Evolutionary conservation across 2,329 filamentous ascomycete genomes (phyloP), one percentile per base, ranked within the genome.

Genomic region (Plenodomus biglobosus): DNA sequence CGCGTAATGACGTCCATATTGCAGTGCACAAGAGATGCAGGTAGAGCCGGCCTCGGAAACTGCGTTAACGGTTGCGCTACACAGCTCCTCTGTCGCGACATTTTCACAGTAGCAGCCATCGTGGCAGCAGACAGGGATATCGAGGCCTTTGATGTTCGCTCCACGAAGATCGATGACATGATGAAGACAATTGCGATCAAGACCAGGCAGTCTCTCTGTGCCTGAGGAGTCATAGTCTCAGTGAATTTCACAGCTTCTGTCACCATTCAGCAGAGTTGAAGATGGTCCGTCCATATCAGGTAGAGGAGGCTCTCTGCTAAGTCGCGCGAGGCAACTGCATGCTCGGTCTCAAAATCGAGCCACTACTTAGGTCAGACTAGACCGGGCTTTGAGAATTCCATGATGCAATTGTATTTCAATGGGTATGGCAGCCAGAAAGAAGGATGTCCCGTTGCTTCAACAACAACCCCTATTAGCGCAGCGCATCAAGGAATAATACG

Each of bases 261-360:
- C n/a, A n/a, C n/a, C n/a, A n/a, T n/a, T n/a, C n/a, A n/a, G n/a
- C n/a, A n/a, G n/a, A n/a, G n/a, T n/a, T n/a, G n/a, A n/a, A n/a
- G n/a, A n/a, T n/a, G n/a, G n/a, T n/a, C n/a, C n/a, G n/a, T 53
- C 40, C 11, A 21, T 37, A 40, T 51, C 49, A 8, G 44, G 42
- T 37, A 16, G 35, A 24, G 43, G 41, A 15, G 40, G 48, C 22
- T 43, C 37, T 39, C 48, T 35, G 22, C 43, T 50, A 8, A 59
- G 56, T 16, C 68, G 66, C 1, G 86, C 84, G 70, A 91, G 90
- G 76, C 64, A 55, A 86, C 76, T 0, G 87, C 85, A 68, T 91
- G 88, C 59, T 91, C 87, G 3, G 86, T 79, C 65, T 91, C 87
- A 61, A 90, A 91, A 0, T 88, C 87, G 1, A 91, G 75, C 86